Base-by-base conservation (phyloP, 1,284 basidiomycete species). In the Pascua guehoae region DNA sequence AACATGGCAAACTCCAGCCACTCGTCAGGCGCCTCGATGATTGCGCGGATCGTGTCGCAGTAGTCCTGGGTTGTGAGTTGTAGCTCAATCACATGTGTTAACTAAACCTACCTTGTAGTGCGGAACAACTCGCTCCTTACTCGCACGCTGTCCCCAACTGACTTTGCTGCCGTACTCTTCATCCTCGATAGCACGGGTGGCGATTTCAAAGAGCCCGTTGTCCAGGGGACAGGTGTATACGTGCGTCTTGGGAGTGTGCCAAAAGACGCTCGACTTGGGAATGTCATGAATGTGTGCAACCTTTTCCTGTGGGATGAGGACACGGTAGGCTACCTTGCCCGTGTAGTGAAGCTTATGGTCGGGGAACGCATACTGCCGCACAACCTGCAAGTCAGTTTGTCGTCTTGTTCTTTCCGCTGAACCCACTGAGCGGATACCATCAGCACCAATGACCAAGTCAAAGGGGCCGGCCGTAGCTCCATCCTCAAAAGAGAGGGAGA, bases 1-100 rank as follows among this genome's bases (percentile, higher is more conserved):
- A 70, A 70, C 50, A 66, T 61, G 37, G 67, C 58, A 53, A 70
- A 68, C 41, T 70, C 68, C 15, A 62, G 58, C 68, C 68, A 70
- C 48, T 56, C 55, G 41, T 61, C 64, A 12, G 65, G 64, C 9
- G 54, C 58, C 12, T 51, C 62, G 41, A 69, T 58, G 40, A 68
- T 44, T 24, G 58, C 61, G 12, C 59, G 56, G 17, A 66, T 60
- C n/a, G 56, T 61, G 4, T 65, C 65, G 48, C 54, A 53, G 52
- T 68, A 68, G 7, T 51, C 55, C 64, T 66, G 45, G 11, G 9
- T 11, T 44, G 5, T 16, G 42, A 9, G 17, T 18, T 18, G 10
- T 7, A 10, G 11, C 4, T 15, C 32, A 32, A 32, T 3, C 32
- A 47, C 47, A 10, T 5, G 5, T 10, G 16, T 10, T 17, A 15